Percentiles rank a stretch among this genome's conserved stretches.
Evolutionary conservation across 352 stramenopile species (phyloP).

Genomic region (Phytophthora lateralis): DNA sequence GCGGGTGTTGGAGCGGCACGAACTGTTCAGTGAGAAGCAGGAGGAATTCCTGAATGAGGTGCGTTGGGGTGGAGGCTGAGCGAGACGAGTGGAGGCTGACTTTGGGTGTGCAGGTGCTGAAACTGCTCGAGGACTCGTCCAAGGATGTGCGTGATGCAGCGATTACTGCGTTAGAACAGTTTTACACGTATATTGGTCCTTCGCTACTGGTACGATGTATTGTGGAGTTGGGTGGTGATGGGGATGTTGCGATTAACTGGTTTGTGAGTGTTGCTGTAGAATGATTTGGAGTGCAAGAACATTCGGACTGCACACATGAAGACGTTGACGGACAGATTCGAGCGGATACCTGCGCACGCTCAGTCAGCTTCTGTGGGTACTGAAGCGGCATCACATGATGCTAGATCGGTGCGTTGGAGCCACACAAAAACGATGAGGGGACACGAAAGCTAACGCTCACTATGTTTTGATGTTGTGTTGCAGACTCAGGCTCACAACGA

Average conservation of each 20-base stretch:
- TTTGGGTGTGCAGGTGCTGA: constrained; percentile 47
- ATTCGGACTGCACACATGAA: constrained; percentile 82
- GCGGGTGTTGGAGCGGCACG: constrained; percentile 59
- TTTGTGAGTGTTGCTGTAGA: constrained; percentile 33
- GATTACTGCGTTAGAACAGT: constrained; percentile 68
- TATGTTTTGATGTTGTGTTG: neutral
- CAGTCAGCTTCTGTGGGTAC: neutral
- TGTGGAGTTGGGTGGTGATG: neutral
- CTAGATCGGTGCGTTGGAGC: constrained; percentile 14
- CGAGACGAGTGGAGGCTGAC: neutral
- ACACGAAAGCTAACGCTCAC: too few relatives aligned
- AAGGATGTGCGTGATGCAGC: constrained; percentile 85
- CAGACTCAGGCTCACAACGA: constrained; percentile 4
- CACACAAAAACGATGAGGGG: neutral
- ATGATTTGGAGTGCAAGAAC: constrained; percentile 71
- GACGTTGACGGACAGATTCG: constrained; percentile 66
- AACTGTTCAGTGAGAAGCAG: constrained; percentile 55
- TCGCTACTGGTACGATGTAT: constrained; percentile 61
- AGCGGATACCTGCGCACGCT: constrained; percentile 18
- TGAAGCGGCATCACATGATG: neutral
- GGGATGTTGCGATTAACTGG: constrained; percentile 6
- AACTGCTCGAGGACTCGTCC: constrained; percentile 76
- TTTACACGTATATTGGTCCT: constrained; percentile 72
- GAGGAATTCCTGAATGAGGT: constrained; percentile 67
- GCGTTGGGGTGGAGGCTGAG: constrained; percentile 9